A percentile compares a stretch with the other conserved stretches of the same genome.
These are phyloP conservation scores for Metschnikowia henanensis DNA, from an alignment of 805 yeast genomes.

Conservation along the genomic window DNA sequence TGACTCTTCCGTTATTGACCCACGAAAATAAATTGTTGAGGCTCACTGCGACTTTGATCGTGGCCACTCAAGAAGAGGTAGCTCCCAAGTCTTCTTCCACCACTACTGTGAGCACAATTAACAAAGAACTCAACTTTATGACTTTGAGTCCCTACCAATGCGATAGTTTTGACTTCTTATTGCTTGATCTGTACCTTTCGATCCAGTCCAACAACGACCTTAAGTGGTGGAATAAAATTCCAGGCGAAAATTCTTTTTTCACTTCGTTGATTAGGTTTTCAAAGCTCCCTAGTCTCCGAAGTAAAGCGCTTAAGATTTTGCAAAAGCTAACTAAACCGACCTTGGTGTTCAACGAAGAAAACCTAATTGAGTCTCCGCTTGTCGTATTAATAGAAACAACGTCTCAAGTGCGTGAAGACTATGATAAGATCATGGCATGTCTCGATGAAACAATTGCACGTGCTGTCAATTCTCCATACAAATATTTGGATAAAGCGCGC, in stretches of 20 bases:
- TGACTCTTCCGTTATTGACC: constrained; percentile 42
- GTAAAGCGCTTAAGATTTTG: constrained; percentile 14
- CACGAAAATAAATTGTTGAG: constrained; percentile 46
- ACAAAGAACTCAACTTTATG: constrained; percentile 7
- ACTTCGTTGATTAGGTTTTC: constrained; percentile 58
- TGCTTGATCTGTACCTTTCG: constrained; percentile 56
- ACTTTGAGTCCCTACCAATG: constrained; percentile 24
- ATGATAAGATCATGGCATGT: constrained; percentile 51
- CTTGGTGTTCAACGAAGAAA: constrained; percentile 19
- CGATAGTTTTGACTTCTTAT: constrained; percentile 54
- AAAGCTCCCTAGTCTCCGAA: constrained; percentile 10
- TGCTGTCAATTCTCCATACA: constrained; percentile 74
- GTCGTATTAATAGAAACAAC: constrained; percentile 54
- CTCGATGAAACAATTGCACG: constrained; percentile 78
- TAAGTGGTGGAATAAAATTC: constrained; percentile 73
- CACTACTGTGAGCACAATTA: constrained; percentile 12
- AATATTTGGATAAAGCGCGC: constrained; percentile 64
- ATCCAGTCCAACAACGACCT: constrained; percentile 59
- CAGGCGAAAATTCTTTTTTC: constrained; percentile 57
- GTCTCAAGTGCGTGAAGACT: constrained; percentile 5
- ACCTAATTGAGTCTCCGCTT: constrained; percentile 53
- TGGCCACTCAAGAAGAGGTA: constrained; percentile 31
- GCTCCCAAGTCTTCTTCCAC: constrained; percentile 22
- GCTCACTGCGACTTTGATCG: constrained; percentile 46
- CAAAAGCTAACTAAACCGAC: constrained; percentile 15